A percentile compares a stretch with the other conserved stretches of the same genome.
phyloP scores from a whole-genome alignment of 352 stramenopile genomes.

The Globisporangium mamillatum region DNA sequence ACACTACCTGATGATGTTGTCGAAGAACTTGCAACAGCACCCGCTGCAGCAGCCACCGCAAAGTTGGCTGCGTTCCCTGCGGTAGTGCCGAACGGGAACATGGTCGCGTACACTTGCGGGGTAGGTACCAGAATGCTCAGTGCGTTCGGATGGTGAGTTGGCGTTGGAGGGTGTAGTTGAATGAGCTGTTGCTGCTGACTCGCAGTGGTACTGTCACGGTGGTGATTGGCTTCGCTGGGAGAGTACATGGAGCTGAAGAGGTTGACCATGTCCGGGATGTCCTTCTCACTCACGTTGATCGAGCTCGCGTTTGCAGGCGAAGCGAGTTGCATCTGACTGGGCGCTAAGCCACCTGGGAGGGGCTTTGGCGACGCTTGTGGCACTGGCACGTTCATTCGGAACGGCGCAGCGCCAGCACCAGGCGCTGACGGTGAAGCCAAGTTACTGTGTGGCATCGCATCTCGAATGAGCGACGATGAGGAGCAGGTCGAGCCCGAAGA shows the following conservation, averaged over 20 bases:
- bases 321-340: neutral
- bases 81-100: slow-evolving; percentile 26
- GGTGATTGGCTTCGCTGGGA: slow-evolving; percentile 15
- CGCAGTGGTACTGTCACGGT: slow-evolving; percentile 6
- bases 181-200: neutral
- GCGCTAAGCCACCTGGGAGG: neutral
- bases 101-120: slow-evolving; percentile 22
- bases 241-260: slow-evolving; percentile 74
- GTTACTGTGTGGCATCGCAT: slow-evolving; percentile 14
- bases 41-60: neutral
- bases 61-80: slow-evolving; percentile 1
- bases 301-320: slow-evolving; percentile 3
- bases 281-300: slow-evolving; percentile 32
- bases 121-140: slow-evolving; percentile 37
- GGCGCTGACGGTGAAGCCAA: neutral
- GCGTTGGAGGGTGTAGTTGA: slow-evolving; percentile 12
- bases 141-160: slow-evolving; percentile 7
- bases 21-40: neutral
- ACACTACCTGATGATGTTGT: neutral
- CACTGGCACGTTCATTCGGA: neutral
- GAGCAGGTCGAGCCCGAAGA: slow-evolving; percentile 31
- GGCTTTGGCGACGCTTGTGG: neutral
- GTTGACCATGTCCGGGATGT: slow-evolving; percentile 60
- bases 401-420: neutral
- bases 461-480: slow-evolving; percentile 11